A percentile compares a stretch with the other conserved stretches of the same genome.
Evolutionary conservation across 2,329 filamentous ascomycete genomes (phyloP).

Genomic region (Alternaria sp.): DNA sequence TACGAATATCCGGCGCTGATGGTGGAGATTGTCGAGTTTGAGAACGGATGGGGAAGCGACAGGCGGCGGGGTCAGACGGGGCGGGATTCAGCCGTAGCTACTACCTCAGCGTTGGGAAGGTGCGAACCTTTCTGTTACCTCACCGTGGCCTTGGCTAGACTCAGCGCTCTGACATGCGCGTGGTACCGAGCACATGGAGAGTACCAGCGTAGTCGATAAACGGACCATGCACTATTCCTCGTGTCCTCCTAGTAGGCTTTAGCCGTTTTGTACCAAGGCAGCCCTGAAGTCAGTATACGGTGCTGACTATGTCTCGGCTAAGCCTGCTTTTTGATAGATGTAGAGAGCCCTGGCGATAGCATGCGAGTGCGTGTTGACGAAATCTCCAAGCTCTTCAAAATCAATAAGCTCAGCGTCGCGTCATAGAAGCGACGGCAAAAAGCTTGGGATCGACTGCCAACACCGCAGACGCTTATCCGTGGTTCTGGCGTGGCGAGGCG

Average conservation of each 20-base stretch:
- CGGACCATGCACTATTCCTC: background rate
- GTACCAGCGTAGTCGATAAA: background rate
- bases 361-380: background rate
- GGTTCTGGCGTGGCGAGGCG: background rate
- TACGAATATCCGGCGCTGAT: background rate
- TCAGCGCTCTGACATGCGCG: background rate
- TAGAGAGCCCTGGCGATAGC: background rate
- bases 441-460: background rate
- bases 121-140: background rate
- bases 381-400: too few species aligned
- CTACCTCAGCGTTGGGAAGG: conserved; percentile 5
- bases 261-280: background rate
- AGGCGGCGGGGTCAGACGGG: background rate
- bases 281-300: background rate
- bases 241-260: background rate
- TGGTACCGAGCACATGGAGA: background rate
- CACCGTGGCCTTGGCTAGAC: background rate
- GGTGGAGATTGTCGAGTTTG: background rate
- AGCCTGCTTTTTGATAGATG: background rate
- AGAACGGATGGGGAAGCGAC: conserved; percentile 1
- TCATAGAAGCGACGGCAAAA: background rate
- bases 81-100: background rate
- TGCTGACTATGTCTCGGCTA: background rate
- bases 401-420: background rate
- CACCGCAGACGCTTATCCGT: background rate